Evolutionary conservation across 306 rosid genomes (phyloP), one percentile per base, ranked within the genome.

Genomic region (Quercus ilex): DNA sequence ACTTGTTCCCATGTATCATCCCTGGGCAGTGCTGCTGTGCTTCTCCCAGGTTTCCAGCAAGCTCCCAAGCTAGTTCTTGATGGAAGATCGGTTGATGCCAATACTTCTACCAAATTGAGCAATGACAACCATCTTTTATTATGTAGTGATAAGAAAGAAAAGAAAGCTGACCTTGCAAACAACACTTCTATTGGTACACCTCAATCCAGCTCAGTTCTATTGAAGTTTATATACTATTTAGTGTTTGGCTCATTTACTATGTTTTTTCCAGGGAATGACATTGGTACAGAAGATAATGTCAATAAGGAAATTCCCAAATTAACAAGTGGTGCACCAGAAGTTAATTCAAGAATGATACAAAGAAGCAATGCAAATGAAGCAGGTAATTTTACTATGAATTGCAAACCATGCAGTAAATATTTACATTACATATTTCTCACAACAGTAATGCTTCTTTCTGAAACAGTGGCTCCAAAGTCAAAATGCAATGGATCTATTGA

Each of bases 51-150:
- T 81, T 58, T 11, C 76, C 90, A 78, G 77, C 83, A 83, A 86
- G 86, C 78, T 84, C 81, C 87, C 69, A 81, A 60, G 72, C 75
- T 79, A 26, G 89, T 82, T 77, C 65, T 69, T 62, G 88, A 81
- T 86, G 87, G 88, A 83, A 83, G 74, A 60, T 78, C 80, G 20
- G 81, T 78, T 59, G 91, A 85, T 80, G 92, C 80, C 77, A 82
- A 83, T 81, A 26, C 59, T 57, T 62, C 84, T 74, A 70, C 81
- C 18, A 62, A 76, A 71, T 79, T 80, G 80, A 79, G 81, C 74
- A 71, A 77, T 33, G 83, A 76, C 53, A 71, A 76, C 60, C 89
- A 75, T 83, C 78, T 62, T 82, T 51, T 78, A 46, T 82, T 84
- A 56, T 21, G 70, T 78, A 75, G 68, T 78, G 75, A 82, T 73